Conservation (phyloP, 805 yeast species). For the Monosporozyma aquatica region DNA sequence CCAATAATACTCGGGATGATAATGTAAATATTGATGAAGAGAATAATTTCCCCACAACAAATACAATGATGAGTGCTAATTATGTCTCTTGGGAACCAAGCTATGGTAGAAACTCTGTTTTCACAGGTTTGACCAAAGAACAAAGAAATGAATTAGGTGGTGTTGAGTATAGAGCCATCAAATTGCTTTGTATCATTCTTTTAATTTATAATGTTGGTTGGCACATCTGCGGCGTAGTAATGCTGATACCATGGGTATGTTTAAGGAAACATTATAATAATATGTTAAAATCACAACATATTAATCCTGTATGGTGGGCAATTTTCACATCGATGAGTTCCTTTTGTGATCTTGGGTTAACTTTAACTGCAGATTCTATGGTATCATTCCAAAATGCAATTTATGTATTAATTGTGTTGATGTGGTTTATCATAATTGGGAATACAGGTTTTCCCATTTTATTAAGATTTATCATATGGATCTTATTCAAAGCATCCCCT, state of each 20-base stretch:
- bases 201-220: constrained; percentile 63
- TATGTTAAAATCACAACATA: constrained; percentile 43
- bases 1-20: background rate
- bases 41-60: background rate
- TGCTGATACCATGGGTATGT: constrained; percentile 54
- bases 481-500: constrained; percentile 53
- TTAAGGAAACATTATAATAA: constrained; percentile 34
- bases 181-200: constrained; percentile 58
- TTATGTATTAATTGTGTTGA: constrained; percentile 52
- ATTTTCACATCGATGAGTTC: constrained; percentile 69
- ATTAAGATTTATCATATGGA: constrained; percentile 74
- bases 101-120: constrained; percentile 88
- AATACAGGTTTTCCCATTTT: constrained; percentile 90
- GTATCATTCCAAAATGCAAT: constrained; percentile 49
- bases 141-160: constrained; percentile 95
- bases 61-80: constrained; percentile 29
- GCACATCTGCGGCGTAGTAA: constrained; percentile 43
- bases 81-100: constrained; percentile 87
- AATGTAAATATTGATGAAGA: background rate
- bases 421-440: constrained; percentile 74
- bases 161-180: constrained; percentile 85
- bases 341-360: constrained; percentile 76
- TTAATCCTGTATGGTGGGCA: constrained; percentile 85
- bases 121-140: constrained; percentile 66
- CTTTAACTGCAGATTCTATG: constrained; percentile 77